Percentiles rank a stretch among this genome's conserved stretches.
phyloP scores from a whole-genome alignment of 768 basidiomycete genomes.

The Amyloporia xantha region DNA sequence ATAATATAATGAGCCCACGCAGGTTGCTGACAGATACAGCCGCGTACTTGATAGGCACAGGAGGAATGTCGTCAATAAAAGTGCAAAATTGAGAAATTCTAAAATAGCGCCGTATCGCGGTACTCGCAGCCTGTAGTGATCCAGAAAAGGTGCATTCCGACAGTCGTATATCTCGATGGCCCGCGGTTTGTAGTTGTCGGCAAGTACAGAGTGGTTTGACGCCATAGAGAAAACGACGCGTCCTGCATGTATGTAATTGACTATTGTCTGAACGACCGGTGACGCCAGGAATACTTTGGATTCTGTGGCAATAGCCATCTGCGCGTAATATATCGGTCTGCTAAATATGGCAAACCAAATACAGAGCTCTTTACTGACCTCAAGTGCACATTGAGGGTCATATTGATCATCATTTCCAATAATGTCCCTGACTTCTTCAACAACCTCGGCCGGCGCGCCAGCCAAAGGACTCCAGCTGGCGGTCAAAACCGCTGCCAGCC shows the following conservation, averaged over 20 bases:
- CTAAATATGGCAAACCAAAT: neutral
- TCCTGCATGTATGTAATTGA: constrained; percentile 85
- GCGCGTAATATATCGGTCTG: constrained; percentile 1
- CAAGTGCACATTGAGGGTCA: constrained; percentile 75
- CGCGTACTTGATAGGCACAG: constrained; percentile 68
- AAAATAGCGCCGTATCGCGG: constrained; percentile 73
- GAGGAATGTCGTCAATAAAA: constrained; percentile 63
- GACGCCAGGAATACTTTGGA: constrained; percentile 81
- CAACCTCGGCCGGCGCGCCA: constrained; percentile 60
- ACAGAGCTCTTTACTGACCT: constrained; percentile 43
- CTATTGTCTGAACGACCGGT: constrained; percentile 78
- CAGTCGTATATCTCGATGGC: constrained; percentile 69
- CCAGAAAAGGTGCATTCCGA: constrained; percentile 61
- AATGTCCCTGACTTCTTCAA: constrained; percentile 59
- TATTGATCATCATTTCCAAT: constrained; percentile 59
- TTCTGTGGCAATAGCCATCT: constrained; percentile 87
- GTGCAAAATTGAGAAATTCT: constrained; percentile 72
- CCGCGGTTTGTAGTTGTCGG: constrained; percentile 83
- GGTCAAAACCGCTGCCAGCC: constrained; percentile 73
- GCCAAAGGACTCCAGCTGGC: constrained; percentile 81
- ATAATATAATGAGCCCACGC: neutral
- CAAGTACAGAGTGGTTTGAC: constrained; percentile 65
- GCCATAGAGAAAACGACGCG: constrained; percentile 60
- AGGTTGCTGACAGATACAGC: neutral
- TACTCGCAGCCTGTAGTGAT: constrained; percentile 84